These are phyloP conservation scores for Saccharomycopsis sp. DNA, from an alignment of 805 yeast genomes.

Conservation along the genomic window DNA sequence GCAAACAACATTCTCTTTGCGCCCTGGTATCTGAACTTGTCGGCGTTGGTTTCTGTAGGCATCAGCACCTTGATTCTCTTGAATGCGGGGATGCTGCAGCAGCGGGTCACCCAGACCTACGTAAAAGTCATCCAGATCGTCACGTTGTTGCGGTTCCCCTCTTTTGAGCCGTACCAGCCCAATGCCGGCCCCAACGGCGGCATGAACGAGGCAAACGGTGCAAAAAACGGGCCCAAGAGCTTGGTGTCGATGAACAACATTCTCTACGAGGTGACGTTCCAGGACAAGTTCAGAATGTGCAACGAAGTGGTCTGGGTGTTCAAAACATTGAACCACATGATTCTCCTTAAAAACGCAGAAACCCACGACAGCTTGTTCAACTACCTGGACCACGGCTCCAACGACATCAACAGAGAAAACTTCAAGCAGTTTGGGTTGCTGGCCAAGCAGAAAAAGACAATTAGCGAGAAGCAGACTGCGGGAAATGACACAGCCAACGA, in stretches of 20 bases:
- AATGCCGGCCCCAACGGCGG: not conserved
- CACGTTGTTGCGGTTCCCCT: conserved; percentile 26
- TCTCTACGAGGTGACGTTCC: conserved; percentile 5
- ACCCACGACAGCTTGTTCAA: conserved; percentile 32
- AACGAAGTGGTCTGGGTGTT: conserved; percentile 58
- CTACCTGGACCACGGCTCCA: conserved; percentile 45
- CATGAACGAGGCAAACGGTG: not conserved
- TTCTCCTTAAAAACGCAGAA: conserved; percentile 38
- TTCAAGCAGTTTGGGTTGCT: conserved; percentile 41
- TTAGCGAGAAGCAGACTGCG: not conserved
- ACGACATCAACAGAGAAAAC: conserved; percentile 40
- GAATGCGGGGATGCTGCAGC: conserved; percentile 34
- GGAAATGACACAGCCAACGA: not conserved
- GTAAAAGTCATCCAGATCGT: conserved; percentile 26
- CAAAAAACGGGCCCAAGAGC: not conserved
- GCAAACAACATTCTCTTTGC: conserved; percentile 28
- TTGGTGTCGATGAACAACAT: conserved; percentile 5
- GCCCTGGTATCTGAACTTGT: conserved; percentile 50
- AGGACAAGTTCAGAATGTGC: conserved; percentile 36
- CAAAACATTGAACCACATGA: conserved; percentile 46
- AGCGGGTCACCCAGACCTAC: conserved; percentile 30
- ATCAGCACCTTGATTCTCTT: conserved; percentile 36
- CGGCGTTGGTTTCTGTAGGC: conserved; percentile 40
- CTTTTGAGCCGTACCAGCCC: conserved; percentile 23
- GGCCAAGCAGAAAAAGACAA: conserved; percentile 21